phyloP scores from a whole-genome alignment of 257 asterid genomes.

The Scutellaria barbata region DNA sequence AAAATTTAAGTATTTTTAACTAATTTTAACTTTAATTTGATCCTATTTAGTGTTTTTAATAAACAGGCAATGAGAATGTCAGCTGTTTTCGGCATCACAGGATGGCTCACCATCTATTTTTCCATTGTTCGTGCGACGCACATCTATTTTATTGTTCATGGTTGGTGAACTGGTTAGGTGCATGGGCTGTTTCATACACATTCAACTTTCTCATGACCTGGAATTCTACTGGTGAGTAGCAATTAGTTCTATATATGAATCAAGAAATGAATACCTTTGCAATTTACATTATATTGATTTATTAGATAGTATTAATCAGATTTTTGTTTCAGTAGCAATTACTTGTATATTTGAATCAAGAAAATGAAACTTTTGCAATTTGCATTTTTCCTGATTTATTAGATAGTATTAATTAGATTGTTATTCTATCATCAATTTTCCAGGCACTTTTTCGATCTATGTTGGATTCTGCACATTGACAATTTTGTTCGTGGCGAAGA shows the following conservation, averaged over 20 bases:
- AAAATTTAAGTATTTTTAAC: too few relatives aligned
- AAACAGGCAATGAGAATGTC: slow-evolving; percentile 80
- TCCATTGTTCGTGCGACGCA: slow-evolving; percentile 46
- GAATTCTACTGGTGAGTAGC: slow-evolving; percentile 63
- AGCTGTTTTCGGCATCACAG: slow-evolving; percentile 66
- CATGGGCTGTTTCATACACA: slow-evolving; percentile 85
- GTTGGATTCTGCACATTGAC: slow-evolving; percentile 58
- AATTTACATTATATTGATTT: too few relatives aligned
- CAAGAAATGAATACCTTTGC: too few relatives aligned
- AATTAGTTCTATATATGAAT: neutral
- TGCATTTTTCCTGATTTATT: neutral
- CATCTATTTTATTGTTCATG: neutral
- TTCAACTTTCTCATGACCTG: slow-evolving; percentile 80
- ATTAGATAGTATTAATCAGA: too few relatives aligned
- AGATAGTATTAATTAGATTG: neutral
- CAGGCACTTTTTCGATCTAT: slow-evolving; percentile 66
- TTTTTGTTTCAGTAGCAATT: too few relatives aligned
- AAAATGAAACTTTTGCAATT: neutral
- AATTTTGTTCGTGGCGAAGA: slow-evolving; percentile 60
- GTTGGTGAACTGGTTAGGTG: slow-evolving; percentile 83
- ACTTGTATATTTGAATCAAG: too few relatives aligned
- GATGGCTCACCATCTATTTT: slow-evolving; percentile 76
- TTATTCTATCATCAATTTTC: neutral
- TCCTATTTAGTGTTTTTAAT: neutral
- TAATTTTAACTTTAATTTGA: neutral